phyloP scores from a whole-genome alignment of 352 stramenopile species.

The Phytophthora melonis region DNA sequence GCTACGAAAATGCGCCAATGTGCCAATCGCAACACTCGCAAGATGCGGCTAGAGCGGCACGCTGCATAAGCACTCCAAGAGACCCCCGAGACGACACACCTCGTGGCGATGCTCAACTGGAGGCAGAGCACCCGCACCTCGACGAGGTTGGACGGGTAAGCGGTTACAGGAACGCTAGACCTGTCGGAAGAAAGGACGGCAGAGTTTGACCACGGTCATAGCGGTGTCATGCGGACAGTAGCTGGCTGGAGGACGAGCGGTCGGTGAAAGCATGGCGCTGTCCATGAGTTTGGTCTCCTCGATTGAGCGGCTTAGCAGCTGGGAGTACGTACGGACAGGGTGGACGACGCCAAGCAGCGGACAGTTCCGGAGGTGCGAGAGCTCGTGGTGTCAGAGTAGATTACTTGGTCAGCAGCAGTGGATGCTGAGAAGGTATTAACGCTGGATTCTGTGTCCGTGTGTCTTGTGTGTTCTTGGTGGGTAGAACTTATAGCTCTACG shows the following conservation, averaged over 20 bases:
- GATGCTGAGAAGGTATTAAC: background rate
- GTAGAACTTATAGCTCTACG: conserved; percentile 41
- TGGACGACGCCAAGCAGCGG: conserved; percentile 34
- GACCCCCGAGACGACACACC: no score
- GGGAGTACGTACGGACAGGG: conserved; percentile 9
- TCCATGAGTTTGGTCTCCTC: background rate
- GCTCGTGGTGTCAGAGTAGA: background rate
- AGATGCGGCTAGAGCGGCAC: no score
- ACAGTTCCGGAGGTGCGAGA: conserved; percentile 13
- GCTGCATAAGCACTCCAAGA: no score
- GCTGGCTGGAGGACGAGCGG: background rate
- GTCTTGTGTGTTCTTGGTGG: background rate
- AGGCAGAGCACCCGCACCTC: no score
- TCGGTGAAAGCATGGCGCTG: background rate
- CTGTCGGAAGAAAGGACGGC: no score
- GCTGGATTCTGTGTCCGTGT: background rate
- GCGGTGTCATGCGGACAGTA: background rate
- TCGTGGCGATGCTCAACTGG: no score
- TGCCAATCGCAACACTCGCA: no score
- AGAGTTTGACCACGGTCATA: background rate
- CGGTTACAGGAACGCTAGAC: no score
- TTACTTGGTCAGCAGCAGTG: background rate
- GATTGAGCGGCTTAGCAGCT: no score
- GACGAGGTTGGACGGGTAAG: no score
- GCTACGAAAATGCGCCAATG: no score